These are phyloP conservation scores for Aegilops longissima DNA, from an alignment of 176 grass and related monocot genomes.

Conservation along the genomic window DNA sequence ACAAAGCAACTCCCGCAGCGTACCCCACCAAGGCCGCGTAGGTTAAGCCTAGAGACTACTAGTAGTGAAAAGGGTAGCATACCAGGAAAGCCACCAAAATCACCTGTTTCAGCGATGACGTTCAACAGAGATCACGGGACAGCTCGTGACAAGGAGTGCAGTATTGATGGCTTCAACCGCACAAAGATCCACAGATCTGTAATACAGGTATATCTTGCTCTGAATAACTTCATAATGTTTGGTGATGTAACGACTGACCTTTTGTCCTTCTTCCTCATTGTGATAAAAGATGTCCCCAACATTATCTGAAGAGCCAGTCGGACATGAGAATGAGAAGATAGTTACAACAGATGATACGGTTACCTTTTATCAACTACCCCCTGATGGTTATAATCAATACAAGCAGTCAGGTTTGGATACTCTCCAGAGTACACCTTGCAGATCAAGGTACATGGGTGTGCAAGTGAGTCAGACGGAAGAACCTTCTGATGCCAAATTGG, in stretches of 20 bases:
- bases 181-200: slow-evolving; percentile 26
- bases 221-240: slow-evolving; percentile 22
- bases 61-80: slow-evolving; percentile 42
- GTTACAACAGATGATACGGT: slow-evolving; percentile 36
- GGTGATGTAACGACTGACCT: neutral
- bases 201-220: slow-evolving; percentile 34
- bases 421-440: slow-evolving; percentile 47
- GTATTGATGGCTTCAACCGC: slow-evolving; percentile 23
- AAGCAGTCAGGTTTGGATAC: slow-evolving; percentile 51
- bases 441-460: slow-evolving; percentile 40
- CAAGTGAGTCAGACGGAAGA: slow-evolving; percentile 24
- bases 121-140: slow-evolving; percentile 32
- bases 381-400: slow-evolving; percentile 29
- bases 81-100: slow-evolving; percentile 37
- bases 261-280: slow-evolving; percentile 5
- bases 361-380: slow-evolving; percentile 28
- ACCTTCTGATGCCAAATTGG: slow-evolving; percentile 40
- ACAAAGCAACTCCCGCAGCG: slow-evolving; percentile 46
- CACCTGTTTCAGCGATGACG: slow-evolving; percentile 29
- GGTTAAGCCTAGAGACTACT: slow-evolving; percentile 71
- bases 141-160: slow-evolving; percentile 30
- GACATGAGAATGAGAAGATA: slow-evolving; percentile 47
- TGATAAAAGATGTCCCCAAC: slow-evolving; percentile 37
- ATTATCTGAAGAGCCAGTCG: slow-evolving; percentile 32
- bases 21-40: slow-evolving; percentile 60